These are phyloP conservation scores for Raddia guianensis DNA, from an alignment of 176 grass and related monocot species.

Conservation along the genomic window DNA sequence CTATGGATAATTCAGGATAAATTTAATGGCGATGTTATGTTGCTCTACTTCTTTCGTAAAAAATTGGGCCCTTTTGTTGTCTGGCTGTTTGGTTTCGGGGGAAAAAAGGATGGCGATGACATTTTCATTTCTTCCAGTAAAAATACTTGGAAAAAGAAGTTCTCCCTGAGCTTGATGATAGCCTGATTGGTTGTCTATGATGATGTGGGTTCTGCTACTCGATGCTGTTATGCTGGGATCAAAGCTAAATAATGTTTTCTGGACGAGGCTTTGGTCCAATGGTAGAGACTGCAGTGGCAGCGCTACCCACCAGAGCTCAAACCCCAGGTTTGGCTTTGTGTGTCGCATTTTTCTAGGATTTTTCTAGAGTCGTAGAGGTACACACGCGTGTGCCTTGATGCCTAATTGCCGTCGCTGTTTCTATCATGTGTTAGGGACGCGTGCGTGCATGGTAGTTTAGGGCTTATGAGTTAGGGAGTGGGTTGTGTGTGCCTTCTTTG, in stretches of 20 bases:
- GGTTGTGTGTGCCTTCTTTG: too few relatives aligned
- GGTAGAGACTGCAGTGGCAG: too few relatives aligned
- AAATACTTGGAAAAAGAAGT: neutral
- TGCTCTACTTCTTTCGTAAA: neutral
- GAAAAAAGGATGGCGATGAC: neutral
- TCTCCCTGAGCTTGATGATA: neutral
- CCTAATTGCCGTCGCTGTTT: too few relatives aligned
- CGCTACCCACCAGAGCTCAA: too few relatives aligned
- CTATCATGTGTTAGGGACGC: too few relatives aligned
- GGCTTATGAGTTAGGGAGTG: too few relatives aligned
- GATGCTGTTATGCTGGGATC: neutral
- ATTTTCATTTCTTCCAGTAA: neutral
- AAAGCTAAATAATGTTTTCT: neutral
- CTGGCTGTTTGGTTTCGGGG: neutral
- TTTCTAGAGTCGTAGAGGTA: too few relatives aligned
- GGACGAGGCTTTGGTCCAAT: too few relatives aligned
- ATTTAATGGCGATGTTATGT: neutral
- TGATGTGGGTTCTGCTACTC: neutral
- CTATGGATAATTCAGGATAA: neutral
- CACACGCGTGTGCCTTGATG: too few relatives aligned
- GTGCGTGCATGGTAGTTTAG: too few relatives aligned
- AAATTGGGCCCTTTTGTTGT: neutral
- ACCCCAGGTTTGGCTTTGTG: too few relatives aligned
- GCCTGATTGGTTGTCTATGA: neutral
- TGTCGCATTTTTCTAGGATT: too few relatives aligned